Percentiles rank a stretch among this genome's conserved stretches.
phyloP scores from a whole-genome alignment of 2,329 filamentous ascomycete species.

The Aspergillus sp. region DNA sequence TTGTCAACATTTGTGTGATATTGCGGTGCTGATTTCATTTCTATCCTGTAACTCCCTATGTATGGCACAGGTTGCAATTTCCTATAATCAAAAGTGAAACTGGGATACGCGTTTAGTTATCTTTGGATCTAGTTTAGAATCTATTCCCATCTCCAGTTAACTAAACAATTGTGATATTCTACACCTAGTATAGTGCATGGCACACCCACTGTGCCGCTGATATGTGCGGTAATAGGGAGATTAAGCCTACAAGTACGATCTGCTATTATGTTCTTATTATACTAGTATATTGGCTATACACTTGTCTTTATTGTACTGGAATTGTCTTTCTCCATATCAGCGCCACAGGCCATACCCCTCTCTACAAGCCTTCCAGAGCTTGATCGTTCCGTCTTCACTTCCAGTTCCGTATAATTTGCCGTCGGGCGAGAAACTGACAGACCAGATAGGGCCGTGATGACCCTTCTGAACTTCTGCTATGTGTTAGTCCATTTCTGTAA shows the following conservation, averaged over 20 bases:
- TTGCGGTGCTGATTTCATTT: neutral
- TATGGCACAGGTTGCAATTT: neutral
- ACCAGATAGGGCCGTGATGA: constrained; percentile 97
- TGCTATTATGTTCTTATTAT: neutral
- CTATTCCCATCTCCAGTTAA: neutral
- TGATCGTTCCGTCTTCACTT: constrained; percentile 96
- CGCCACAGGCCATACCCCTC: constrained; percentile 67
- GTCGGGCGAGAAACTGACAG: constrained; percentile 88
- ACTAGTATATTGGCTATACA: neutral
- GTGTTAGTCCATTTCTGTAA: constrained; percentile 3
- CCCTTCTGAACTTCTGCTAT: constrained; percentile 82
- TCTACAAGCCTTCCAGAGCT: constrained; percentile 73
- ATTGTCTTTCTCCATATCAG: constrained; percentile 27
- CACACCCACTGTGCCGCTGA: too few relatives aligned
- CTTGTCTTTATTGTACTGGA: neutral
- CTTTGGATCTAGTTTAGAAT: neutral
- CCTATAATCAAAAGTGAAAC: neutral
- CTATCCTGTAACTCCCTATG: neutral
- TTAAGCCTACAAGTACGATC: neutral
- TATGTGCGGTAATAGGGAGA: too few relatives aligned
- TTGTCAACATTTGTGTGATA: neutral
- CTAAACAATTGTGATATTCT: neutral
- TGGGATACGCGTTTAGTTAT: neutral
- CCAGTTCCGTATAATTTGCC: constrained; percentile 95
- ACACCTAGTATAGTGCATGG: too few relatives aligned